These are phyloP conservation scores for Calonectria pauciramosa DNA, from an alignment of 2,329 filamentous ascomycete genomes.

Conservation along the genomic window DNA sequence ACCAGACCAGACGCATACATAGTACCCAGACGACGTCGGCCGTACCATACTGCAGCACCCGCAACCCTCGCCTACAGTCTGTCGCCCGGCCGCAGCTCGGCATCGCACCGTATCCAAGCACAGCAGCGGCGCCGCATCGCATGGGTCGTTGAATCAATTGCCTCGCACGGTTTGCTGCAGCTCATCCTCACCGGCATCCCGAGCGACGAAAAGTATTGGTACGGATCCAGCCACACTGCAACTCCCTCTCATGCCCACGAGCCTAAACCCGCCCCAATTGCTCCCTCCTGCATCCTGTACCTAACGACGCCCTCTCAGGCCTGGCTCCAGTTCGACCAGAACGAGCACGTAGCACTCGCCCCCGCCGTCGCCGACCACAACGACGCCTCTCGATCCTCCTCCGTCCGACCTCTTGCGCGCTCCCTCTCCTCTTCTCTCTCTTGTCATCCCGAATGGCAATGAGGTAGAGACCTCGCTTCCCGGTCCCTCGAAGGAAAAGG, in stretches of 20 bases:
- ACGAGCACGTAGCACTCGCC: constrained; percentile 15
- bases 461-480: constrained; percentile 6
- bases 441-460: constrained; percentile 5
- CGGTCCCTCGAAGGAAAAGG: background rate
- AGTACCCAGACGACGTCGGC: background rate
- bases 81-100: constrained; percentile 1
- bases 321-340: constrained; percentile 5
- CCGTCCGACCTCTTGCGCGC: constrained; percentile 12
- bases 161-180: constrained; percentile 30
- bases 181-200: constrained; percentile 14
- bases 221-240: constrained; percentile 1
- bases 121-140: constrained; percentile 27
- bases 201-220: constrained; percentile 34
- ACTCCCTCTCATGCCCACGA: constrained; percentile 1
- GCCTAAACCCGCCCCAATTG: constrained; percentile 10
- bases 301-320: constrained; percentile 18
- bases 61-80: constrained; percentile 9
- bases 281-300: constrained; percentile 23
- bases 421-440: background rate
- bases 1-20: constrained; percentile 13
- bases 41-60: constrained; percentile 11
- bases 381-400: constrained; percentile 16
- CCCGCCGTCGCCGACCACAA: constrained; percentile 17
- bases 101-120: constrained; percentile 14
- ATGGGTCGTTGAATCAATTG: constrained; percentile 36